phyloP scores from a whole-genome alignment of 495 filamentous ascomycete genomes.

The Penicillium egyptiacum region DNA sequence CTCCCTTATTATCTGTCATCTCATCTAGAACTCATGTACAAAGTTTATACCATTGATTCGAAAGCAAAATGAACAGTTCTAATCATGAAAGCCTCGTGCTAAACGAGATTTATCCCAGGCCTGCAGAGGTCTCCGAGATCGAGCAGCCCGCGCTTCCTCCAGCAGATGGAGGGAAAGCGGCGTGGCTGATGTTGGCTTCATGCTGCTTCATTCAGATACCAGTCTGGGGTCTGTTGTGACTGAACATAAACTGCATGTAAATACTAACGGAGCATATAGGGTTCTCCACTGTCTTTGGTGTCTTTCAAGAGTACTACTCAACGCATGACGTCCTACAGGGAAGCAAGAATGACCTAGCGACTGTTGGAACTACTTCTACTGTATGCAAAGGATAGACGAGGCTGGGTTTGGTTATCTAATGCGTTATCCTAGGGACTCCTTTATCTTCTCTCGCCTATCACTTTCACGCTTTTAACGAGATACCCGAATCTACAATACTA shows the following conservation, averaged over 20 bases:
- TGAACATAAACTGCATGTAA: not conserved
- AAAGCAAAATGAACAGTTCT: conserved; percentile 12
- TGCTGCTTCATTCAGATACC: conserved; percentile 62
- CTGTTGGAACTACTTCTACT: conserved; percentile 52
- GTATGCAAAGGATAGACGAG: conserved; percentile 18
- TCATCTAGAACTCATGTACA: not conserved
- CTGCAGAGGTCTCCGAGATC: conserved; percentile 26
- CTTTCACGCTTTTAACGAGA: conserved; percentile 49
- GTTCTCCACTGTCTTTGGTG: conserved; percentile 52
- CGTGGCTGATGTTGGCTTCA: conserved; percentile 62
- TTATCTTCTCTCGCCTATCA: conserved; percentile 56
- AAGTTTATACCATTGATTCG: not conserved
- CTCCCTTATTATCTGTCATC: not conserved
- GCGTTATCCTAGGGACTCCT: conserved; percentile 45
- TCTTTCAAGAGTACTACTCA: conserved; percentile 51
- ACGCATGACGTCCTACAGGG: conserved; percentile 37
- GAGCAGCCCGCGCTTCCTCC: conserved; percentile 48
- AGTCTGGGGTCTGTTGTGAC: conserved; percentile 56
- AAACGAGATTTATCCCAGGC: conserved; percentile 8
- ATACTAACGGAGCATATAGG: conserved; percentile 29
- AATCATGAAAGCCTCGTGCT: conserved; percentile 9
- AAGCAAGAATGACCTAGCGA: conserved; percentile 42
- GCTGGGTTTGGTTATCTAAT: conserved; percentile 5
- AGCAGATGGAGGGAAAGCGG: conserved; percentile 59
- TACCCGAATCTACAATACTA: conserved; percentile 46